Evolutionary conservation across 2,329 filamentous ascomycete species (phyloP).

Genomic region (Colletotrichum sp.): DNA sequence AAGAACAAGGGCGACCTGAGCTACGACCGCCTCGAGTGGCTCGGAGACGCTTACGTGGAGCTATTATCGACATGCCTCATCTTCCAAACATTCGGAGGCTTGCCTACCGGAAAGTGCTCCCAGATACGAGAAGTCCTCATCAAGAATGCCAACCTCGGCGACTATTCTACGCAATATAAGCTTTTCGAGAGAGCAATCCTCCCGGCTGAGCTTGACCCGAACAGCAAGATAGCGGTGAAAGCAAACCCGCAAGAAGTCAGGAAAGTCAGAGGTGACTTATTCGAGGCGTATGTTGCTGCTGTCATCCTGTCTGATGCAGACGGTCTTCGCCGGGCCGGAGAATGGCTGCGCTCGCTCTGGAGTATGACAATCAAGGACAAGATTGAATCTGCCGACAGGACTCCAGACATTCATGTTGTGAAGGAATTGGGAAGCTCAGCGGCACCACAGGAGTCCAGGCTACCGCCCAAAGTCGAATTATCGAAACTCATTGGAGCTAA

Average conservation of each 20-base stretch:
- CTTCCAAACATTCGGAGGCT: slow-evolving; percentile 70
- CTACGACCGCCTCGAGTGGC: slow-evolving; percentile 87
- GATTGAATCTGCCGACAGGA: slow-evolving; percentile 37
- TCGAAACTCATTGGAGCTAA: slow-evolving; percentile 57
- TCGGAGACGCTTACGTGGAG: slow-evolving; percentile 88
- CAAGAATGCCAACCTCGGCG: slow-evolving; percentile 78
- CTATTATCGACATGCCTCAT: slow-evolving; percentile 78
- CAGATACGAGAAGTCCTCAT: slow-evolving; percentile 81
- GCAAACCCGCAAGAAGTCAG: slow-evolving; percentile 52
- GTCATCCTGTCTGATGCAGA: slow-evolving; percentile 70
- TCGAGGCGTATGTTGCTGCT: slow-evolving; percentile 89
- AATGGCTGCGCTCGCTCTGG: slow-evolving; percentile 82
- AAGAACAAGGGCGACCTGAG: slow-evolving; percentile 43
- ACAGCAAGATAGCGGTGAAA: slow-evolving; percentile 30
- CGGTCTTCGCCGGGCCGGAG: slow-evolving; percentile 65
- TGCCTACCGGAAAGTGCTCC: slow-evolving; percentile 72
- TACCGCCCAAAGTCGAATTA: slow-evolving; percentile 54
- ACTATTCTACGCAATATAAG: slow-evolving; percentile 73
- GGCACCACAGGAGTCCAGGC: neutral
- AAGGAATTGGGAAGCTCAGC: slow-evolving; percentile 23
- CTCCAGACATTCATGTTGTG: neutral
- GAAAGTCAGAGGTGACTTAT: slow-evolving; percentile 85
- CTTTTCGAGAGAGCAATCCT: slow-evolving; percentile 69
- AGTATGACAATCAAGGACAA: slow-evolving; percentile 64
- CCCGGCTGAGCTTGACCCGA: slow-evolving; percentile 48